phyloP scores from a whole-genome alignment of 331 rosid genomes.

The Arachis monticola region DNA sequence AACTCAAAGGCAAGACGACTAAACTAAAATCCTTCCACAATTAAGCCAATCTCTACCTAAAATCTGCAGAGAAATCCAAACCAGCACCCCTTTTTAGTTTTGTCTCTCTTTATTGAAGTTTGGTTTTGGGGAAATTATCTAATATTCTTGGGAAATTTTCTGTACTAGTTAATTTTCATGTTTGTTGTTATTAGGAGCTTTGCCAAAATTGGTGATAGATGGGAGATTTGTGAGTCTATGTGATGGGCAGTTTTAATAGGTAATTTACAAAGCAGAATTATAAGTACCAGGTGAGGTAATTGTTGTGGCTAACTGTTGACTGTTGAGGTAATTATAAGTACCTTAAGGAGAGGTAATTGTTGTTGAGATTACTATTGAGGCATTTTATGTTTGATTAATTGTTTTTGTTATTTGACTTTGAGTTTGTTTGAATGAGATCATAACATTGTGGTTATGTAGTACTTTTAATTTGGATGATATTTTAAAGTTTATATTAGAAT shows the following conservation, averaged over 20 bases:
- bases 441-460: too few relatives aligned
- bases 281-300: background rate
- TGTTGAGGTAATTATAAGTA: too few relatives aligned
- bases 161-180: too few relatives aligned
- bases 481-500: too few relatives aligned
- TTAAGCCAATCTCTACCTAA: slow-evolving; percentile 75
- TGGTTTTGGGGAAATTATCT: too few relatives aligned
- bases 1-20: slow-evolving; percentile 52
- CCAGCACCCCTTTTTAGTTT: slow-evolving; percentile 64
- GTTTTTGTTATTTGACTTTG: too few relatives aligned
- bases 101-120: too few relatives aligned
- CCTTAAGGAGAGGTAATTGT: background rate
- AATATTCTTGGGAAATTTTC: too few relatives aligned
- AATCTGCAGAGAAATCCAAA: slow-evolving; percentile 55
- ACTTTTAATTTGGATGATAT: too few relatives aligned
- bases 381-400: too few relatives aligned
- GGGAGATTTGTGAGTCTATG: slow-evolving; percentile 87
- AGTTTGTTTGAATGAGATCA: too few relatives aligned
- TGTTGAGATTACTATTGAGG: background rate
- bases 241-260: slow-evolving; percentile 95
- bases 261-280: slow-evolving; percentile 17
- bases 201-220: slow-evolving; percentile 73
- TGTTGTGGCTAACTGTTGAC: too few relatives aligned
- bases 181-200: slow-evolving; percentile 50
- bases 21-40: slow-evolving; percentile 72